Evolutionary conservation across 768 basidiomycete species (phyloP), one percentile per base, ranked within the genome.

Genomic region (Mrakia frigida): DNA sequence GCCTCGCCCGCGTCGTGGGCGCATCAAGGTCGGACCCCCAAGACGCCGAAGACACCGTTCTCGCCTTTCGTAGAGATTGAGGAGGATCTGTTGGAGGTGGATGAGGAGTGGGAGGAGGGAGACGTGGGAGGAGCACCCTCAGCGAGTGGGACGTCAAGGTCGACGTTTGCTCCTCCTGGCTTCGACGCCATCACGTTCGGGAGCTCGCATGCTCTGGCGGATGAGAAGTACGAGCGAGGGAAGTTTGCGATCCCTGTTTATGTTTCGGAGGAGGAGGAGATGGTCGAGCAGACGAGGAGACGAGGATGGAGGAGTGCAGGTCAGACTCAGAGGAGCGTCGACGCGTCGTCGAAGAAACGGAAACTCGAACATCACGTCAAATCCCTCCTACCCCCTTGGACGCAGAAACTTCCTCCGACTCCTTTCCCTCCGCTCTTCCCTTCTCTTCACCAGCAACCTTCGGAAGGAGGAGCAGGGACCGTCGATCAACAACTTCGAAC

Each of bases 141-240:
- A 41, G 23, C 65, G 37, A 67, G 33, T 35, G 65, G 65, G 9
- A 41, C 65, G 35, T 33, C 23, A 6, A 25, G 65, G 39, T 37
- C 65, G 21, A 25, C 16, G 23, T 21, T 74, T 25, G 18, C 74
- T 28, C 75, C 75, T 31, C 75, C 71, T 71, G 81, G 83, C 37
- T 93, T 92, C 77, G 90, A 92, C 52, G 89, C 92, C 0, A 91
- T 94, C 35, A 88, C 90, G 0, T 93, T 94, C 77, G 87, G 90
- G 0, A 82, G 85, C 14, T 87, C 86, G 61, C 90, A 92, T 81
- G 85, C 87, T 25, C 79, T 85, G 21, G 85, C 88, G 21, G 92
- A 93, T 81, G 88, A 88, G 14, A 94, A 94, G 83, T 93, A 94
- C 80, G 84, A 85, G 0, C 79, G 65, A n/a, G 92, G 92, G 41